phyloP scores from a whole-genome alignment of 805 yeast species.

The Metschnikowia proteae region DNA sequence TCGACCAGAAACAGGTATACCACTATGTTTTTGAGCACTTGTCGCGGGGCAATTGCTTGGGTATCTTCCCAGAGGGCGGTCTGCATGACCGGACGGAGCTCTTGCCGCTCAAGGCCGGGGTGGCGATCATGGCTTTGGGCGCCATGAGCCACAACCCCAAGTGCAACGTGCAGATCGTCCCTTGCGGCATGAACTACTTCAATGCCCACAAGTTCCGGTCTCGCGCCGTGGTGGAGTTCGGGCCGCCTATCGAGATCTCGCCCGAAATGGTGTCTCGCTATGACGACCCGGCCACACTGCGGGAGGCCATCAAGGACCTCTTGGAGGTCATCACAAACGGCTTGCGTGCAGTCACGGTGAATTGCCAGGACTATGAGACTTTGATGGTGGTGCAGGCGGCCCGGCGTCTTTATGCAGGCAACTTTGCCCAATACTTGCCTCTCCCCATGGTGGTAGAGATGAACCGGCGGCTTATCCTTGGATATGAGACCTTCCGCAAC shows the following conservation, averaged over 20 bases:
- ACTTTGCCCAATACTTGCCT: slow-evolving; percentile 67
- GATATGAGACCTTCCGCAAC: slow-evolving; percentile 70
- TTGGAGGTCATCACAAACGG: slow-evolving; percentile 70
- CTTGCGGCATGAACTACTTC: slow-evolving; percentile 97
- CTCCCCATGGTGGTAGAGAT: slow-evolving; percentile 83
- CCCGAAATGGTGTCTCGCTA: slow-evolving; percentile 59
- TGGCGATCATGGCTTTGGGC: slow-evolving; percentile 96
- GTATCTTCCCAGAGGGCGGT: slow-evolving; percentile 98
- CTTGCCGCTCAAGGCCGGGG: slow-evolving; percentile 93
- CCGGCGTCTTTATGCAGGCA: slow-evolving; percentile 79
- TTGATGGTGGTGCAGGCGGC: slow-evolving; percentile 88
- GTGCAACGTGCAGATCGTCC: slow-evolving; percentile 81
- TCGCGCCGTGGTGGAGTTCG: slow-evolving; percentile 93
- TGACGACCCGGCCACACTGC: slow-evolving; percentile 57
- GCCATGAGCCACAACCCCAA: slow-evolving; percentile 77
- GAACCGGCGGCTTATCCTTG: slow-evolving; percentile 81
- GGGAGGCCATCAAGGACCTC: slow-evolving; percentile 70
- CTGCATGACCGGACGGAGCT: slow-evolving; percentile 92
- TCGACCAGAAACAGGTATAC: slow-evolving; percentile 83
- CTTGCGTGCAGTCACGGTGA: slow-evolving; percentile 79
- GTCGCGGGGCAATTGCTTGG: slow-evolving; percentile 75
- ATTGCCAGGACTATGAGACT: slow-evolving; percentile 86
- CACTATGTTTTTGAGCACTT: slow-evolving; percentile 81
- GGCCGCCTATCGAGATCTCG: slow-evolving; percentile 71
- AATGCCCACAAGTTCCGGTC: slow-evolving; percentile 94